Evolutionary conservation across 2,329 filamentous ascomycete genomes (phyloP).

Genomic region (Ilyonectria robusta): DNA sequence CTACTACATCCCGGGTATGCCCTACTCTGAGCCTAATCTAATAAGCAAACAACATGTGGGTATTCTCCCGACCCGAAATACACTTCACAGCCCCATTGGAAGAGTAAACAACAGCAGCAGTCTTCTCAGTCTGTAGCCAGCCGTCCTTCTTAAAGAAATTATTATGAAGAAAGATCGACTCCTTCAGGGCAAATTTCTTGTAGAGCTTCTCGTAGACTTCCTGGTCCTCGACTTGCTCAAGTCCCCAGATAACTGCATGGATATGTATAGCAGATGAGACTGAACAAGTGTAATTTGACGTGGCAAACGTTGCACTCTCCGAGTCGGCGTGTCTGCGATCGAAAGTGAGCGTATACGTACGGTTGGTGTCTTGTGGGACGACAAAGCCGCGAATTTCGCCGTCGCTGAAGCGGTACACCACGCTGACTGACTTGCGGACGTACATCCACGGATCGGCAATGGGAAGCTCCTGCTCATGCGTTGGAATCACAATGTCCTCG

Average conservation of each 20-base stretch:
- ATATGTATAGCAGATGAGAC: background rate
- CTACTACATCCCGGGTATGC: background rate
- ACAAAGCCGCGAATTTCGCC: slow-evolving; percentile 1
- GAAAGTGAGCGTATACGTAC: background rate
- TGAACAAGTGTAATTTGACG: background rate
- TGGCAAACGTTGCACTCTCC: background rate
- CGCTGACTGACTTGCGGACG: slow-evolving; percentile 1
- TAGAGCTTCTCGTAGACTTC: slow-evolving; percentile 8
- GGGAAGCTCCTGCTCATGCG: background rate
- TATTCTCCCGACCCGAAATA: slow-evolving; percentile 1
- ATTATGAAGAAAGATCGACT: background rate
- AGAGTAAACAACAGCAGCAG: slow-evolving; percentile 4
- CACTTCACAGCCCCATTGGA: background rate
- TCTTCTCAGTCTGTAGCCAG: background rate
- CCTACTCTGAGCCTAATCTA: background rate
- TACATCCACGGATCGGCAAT: slow-evolving; percentile 4
- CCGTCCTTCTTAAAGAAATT: slow-evolving; percentile 2
- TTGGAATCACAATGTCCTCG: background rate
- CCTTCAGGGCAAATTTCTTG: background rate
- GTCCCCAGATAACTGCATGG: slow-evolving; percentile 8
- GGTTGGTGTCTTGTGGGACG: background rate
- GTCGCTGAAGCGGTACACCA: slow-evolving; percentile 8
- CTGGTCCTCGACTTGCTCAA: slow-evolving; percentile 9
- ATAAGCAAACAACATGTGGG: background rate
- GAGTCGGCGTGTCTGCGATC: background rate